Percentiles rank a stretch among this genome's conserved stretches.
Evolutionary conservation across 2,329 filamentous ascomycete genomes (phyloP).

Genomic region (Thielaviopsis punctulata): DNA sequence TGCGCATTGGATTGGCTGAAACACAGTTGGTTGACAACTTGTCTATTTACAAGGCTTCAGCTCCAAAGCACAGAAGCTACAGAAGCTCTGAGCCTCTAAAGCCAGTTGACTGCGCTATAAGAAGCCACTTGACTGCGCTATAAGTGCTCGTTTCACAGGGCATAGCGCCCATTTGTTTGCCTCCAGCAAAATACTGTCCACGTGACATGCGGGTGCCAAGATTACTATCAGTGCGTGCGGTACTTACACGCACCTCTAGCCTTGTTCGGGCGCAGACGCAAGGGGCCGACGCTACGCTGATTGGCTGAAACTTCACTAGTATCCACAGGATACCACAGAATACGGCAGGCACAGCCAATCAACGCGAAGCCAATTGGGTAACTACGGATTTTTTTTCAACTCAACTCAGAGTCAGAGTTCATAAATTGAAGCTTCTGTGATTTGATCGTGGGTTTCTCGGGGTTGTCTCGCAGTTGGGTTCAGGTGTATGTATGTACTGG

Average conservation of each 20-base stretch:
- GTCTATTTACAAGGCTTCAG: neutral
- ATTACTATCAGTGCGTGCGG: neutral
- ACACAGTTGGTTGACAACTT: neutral
- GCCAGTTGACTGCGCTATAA: neutral
- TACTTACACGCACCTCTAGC: slow-evolving; percentile 7
- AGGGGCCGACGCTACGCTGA: neutral
- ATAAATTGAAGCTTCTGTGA: neutral
- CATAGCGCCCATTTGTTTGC: too few species aligned
- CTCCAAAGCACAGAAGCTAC: neutral
- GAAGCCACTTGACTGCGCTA: neutral
- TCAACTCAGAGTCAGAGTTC: too few species aligned
- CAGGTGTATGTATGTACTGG: neutral
- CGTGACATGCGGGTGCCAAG: neutral
- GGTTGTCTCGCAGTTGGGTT: neutral
- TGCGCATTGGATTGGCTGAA: neutral
- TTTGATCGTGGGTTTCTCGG: neutral
- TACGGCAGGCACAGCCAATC: neutral
- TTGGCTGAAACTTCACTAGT: neutral
- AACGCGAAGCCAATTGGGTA: neutral
- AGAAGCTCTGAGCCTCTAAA: neutral
- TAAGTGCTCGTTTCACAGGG: neutral
- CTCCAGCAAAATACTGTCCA: neutral
- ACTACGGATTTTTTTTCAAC: neutral
- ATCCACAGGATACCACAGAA: neutral
- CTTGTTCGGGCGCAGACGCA: slow-evolving; percentile 1